A percentile compares a stretch with the other conserved stretches of the same genome.
Evolutionary conservation across 805 yeast species (phyloP).

Genomic region (Candida oleophila): DNA sequence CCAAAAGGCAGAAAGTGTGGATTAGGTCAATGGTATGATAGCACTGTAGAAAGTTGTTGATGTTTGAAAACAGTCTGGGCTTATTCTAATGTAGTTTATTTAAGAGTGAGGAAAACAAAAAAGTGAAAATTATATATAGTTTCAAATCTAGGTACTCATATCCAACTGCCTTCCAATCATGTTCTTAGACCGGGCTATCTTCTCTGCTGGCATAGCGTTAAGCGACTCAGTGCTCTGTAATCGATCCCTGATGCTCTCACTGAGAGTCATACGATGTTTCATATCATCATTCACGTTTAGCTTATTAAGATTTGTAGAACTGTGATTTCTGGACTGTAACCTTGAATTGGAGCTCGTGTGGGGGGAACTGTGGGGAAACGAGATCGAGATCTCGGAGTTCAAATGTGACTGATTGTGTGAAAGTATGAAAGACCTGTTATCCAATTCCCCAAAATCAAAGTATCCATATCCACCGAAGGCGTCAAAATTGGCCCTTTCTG

Average conservation of each 20-base stretch:
- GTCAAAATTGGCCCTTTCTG: slow-evolving; percentile 23
- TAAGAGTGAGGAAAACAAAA: no score
- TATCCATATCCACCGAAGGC: slow-evolving; percentile 85
- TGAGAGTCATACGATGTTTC: slow-evolving; percentile 29
- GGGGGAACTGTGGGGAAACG: slow-evolving; percentile 1
- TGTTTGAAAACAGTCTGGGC: no score
- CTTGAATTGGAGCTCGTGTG: slow-evolving; percentile 22
- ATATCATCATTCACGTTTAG: slow-evolving; percentile 18
- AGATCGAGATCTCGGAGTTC: slow-evolving; percentile 15
- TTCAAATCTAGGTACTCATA: background rate
- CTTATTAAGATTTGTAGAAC: slow-evolving; percentile 23
- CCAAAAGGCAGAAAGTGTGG: background rate
- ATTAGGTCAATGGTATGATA: background rate
- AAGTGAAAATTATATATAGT: no score
- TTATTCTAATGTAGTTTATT: no score
- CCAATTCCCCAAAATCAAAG: slow-evolving; percentile 70
- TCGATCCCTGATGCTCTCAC: slow-evolving; percentile 38
- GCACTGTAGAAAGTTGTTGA: no score
- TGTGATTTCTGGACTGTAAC: slow-evolving; percentile 28
- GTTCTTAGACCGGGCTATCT: background rate
- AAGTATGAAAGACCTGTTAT: slow-evolving; percentile 46
- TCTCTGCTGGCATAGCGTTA: background rate
- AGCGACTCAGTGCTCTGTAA: slow-evolving; percentile 21
- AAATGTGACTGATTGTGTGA: slow-evolving; percentile 30
- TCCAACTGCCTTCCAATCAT: slow-evolving; percentile 18